Conservation (phyloP, 2,329 filamentous ascomycete species). For the Pseudogymnoascus sp. region DNA sequence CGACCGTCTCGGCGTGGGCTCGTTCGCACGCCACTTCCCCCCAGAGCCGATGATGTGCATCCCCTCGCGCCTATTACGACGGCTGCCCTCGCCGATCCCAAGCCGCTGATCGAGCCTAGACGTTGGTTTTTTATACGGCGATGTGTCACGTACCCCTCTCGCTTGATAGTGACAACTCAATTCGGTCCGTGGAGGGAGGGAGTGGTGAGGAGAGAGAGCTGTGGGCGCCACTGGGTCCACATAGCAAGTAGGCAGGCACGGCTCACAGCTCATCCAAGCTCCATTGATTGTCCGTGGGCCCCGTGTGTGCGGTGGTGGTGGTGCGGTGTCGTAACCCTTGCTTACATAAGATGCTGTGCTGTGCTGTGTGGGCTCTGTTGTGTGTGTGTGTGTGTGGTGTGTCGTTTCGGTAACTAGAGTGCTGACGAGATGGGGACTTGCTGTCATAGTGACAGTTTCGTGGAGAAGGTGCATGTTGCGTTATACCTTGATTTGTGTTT, state of each 20-base stretch:
- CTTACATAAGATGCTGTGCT: not conserved
- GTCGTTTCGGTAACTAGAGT: constrained; percentile 5
- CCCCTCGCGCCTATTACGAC: not conserved
- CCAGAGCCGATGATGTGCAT: not conserved
- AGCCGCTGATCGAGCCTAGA: not conserved
- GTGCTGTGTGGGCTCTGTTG: not conserved
- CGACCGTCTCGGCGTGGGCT: not conserved
- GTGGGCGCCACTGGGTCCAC: not conserved
- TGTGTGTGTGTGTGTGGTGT: not conserved
- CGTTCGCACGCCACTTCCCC: not conserved
- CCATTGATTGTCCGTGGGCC: too few species aligned
- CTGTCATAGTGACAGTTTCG: constrained; percentile 3
- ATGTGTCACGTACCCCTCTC: not conserved
- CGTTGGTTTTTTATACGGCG: not conserved
- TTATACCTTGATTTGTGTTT: not conserved
- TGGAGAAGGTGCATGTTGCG: not conserved
- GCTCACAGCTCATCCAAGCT: too few species aligned
- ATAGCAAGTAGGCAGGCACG: too few species aligned
- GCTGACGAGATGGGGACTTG: not conserved
- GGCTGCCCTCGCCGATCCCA: not conserved
- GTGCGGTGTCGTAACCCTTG: not conserved
- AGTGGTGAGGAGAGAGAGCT: not conserved
- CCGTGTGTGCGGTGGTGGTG: not conserved
- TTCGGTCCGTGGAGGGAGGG: not conserved
- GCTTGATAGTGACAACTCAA: not conserved